Evolutionary conservation across 768 basidiomycete genomes (phyloP), one percentile per base, ranked within the genome.

Genomic region (Gymnopilus junonius): DNA sequence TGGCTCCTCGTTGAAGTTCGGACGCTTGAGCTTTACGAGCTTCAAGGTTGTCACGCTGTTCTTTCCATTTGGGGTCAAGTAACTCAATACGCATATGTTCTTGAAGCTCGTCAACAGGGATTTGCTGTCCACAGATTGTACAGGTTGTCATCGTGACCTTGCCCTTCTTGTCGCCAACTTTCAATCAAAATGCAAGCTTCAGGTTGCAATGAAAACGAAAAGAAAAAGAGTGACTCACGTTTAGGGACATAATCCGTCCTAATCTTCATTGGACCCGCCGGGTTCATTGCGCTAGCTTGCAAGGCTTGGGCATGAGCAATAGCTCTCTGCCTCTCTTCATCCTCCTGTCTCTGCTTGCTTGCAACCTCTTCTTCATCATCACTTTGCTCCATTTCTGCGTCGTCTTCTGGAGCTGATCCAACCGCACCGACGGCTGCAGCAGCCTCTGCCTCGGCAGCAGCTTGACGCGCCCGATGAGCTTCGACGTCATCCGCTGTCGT

Each of bases 41-140:
- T 74, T 99, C 97, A 69, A 96, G 78, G 11, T 79, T 85, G 70
- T 95, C 91, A 66, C 97, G 92, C 74, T 97, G 94, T 65, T 95
- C 94, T 76, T 98, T 98, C 96, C 97, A 99, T 74, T 91, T 89
- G 42, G 97, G 97, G 77, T 99, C 97, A 68, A 99, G 85, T 64
- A 98, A 77, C 74, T 99, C 97, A 73, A 99, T 99, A 69, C 97
- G 93, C 88, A 98, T 95, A 75, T 99, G 97, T 74, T 99, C 96
- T 68, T 97, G 88, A 46, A 99, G 80, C 74, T 99, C 97, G 77
- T 97, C 93, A 70, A 96, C 91, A 27, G 97, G 91, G 37, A 99
- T 93, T 76, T 95, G 91, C 75, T 99, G 96, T n/a, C 92, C 91
- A 78, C 96, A 97, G 69, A 98, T 91, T 17, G 90, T 85, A 79